These are phyloP conservation scores for grape (Vitis vinifera) DNA, from an alignment of 164 flowering plant genomes.

Conservation along the genomic window DNA sequence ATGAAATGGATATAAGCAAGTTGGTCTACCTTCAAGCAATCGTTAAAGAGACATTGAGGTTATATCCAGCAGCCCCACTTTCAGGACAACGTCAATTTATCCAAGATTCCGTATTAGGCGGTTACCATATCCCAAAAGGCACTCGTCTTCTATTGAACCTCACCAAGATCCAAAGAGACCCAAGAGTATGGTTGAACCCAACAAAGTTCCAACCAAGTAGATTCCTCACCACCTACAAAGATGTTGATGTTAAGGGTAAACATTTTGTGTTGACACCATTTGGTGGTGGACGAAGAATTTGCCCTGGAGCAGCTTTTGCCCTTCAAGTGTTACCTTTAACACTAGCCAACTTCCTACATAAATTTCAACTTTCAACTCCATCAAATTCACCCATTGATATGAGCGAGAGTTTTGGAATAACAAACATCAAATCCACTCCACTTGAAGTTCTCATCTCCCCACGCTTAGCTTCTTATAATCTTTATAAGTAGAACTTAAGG, in stretches of 20 bases:
- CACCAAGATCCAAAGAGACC: too few relatives aligned
- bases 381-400: conserved; percentile 13
- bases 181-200: too few relatives aligned
- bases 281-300: conserved; percentile 21
- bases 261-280: conserved; percentile 21
- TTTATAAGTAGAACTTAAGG: neutral
- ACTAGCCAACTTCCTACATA: conserved; percentile 18
- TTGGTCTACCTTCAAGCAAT: conserved; percentile 29
- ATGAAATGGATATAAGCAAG: conserved; percentile 19
- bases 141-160: too few relatives aligned
- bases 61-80: conserved; percentile 29
- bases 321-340: conserved; percentile 6
- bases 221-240: too few relatives aligned
- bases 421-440: conserved; percentile 26
- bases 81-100: neutral
- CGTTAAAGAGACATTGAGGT: conserved; percentile 29
- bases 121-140: too few relatives aligned
- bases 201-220: too few relatives aligned
- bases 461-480: conserved; percentile 8
- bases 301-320: conserved; percentile 18
- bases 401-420: conserved; percentile 21
- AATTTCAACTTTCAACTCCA: conserved; percentile 15
- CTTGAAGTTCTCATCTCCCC: conserved; percentile 22
- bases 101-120: too few relatives aligned
- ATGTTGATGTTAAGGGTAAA: conserved; percentile 13